Percentiles rank a stretch among this genome's conserved stretches.
phyloP scores from a whole-genome alignment of 192 early-diverging fungal genomes.

The Irineochytrium annulatum region DNA sequence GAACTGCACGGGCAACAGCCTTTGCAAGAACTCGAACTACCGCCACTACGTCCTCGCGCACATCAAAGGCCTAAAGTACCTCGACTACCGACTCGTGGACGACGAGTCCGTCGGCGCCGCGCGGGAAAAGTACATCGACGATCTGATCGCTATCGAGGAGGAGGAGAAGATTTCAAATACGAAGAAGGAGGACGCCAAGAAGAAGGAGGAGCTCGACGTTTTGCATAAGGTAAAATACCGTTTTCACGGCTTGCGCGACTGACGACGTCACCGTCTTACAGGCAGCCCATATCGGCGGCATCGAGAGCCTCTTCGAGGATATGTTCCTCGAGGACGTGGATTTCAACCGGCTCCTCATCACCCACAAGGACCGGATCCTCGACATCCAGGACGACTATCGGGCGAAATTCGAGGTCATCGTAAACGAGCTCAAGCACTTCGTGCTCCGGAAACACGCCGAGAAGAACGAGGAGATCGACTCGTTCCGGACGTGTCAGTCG shows the following conservation, averaged over 20 bases:
- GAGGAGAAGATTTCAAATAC: constrained; percentile 51
- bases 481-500: constrained; percentile 33
- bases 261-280: not conserved
- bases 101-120: constrained; percentile 49
- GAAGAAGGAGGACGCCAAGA: constrained; percentile 38
- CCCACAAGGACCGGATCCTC: constrained; percentile 36
- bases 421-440: constrained; percentile 49
- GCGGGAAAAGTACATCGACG: constrained; percentile 58
- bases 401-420: constrained; percentile 54
- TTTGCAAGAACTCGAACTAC: constrained; percentile 57
- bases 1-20: constrained; percentile 50
- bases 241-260: not conserved
- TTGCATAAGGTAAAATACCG: constrained; percentile 35
- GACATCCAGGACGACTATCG: constrained; percentile 53
- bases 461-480: constrained; percentile 40
- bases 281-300: constrained; percentile 49
- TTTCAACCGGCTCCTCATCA: constrained; percentile 37
- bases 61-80: constrained; percentile 51
- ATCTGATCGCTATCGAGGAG: constrained; percentile 59
- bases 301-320: constrained; percentile 49
- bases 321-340: constrained; percentile 58
- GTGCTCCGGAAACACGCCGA: constrained; percentile 44
- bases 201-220: constrained; percentile 31
- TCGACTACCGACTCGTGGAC: constrained; percentile 60
- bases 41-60: constrained; percentile 54